phyloP scores from a whole-genome alignment of 1,284 basidiomycete genomes.

The Mixia osmundae region DNA sequence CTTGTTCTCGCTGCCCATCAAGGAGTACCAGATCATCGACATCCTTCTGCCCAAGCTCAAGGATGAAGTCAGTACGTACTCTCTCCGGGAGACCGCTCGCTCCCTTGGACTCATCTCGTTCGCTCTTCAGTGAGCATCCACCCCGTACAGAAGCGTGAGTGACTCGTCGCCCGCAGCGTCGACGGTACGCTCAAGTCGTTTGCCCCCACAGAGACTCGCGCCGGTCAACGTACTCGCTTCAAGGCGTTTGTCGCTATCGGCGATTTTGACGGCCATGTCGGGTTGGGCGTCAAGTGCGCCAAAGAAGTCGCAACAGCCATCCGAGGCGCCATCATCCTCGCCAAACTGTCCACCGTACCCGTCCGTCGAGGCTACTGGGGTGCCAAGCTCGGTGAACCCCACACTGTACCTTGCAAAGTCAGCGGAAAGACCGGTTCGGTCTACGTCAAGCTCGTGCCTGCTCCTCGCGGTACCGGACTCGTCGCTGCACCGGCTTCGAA shows the following conservation, averaged over 20 bases:
- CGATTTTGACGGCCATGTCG: slow-evolving; percentile 94
- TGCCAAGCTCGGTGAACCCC: slow-evolving; percentile 89
- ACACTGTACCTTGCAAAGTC: slow-evolving; percentile 97
- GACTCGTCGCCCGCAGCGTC: no score
- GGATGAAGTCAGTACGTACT: slow-evolving; percentile 23
- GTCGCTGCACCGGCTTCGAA: slow-evolving; percentile 96
- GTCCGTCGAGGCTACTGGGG: slow-evolving; percentile 95
- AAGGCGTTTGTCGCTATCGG: slow-evolving; percentile 99
- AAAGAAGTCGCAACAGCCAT: slow-evolving; percentile 99
- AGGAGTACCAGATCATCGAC: slow-evolving; percentile 96
- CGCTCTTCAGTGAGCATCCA: slow-evolving; percentile 79
- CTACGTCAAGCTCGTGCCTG: slow-evolving; percentile 97
- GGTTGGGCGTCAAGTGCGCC: slow-evolving; percentile 98
- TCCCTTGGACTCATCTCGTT: background rate
- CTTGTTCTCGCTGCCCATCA: slow-evolving; percentile 98
- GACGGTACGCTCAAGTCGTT: no score
- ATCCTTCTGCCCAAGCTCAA: slow-evolving; percentile 92
- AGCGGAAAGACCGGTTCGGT: slow-evolving; percentile 97
- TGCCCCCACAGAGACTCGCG: no score
- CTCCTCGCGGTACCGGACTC: slow-evolving; percentile 92
- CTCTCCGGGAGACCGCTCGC: background rate
- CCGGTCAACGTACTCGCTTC: slow-evolving; percentile 98
- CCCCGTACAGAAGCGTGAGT: slow-evolving; percentile 99
- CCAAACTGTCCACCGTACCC: slow-evolving; percentile 83
- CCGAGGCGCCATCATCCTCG: slow-evolving; percentile 92